Evolutionary conservation across 768 basidiomycete species (phyloP).

Genomic region (Mycena capillaripes): DNA sequence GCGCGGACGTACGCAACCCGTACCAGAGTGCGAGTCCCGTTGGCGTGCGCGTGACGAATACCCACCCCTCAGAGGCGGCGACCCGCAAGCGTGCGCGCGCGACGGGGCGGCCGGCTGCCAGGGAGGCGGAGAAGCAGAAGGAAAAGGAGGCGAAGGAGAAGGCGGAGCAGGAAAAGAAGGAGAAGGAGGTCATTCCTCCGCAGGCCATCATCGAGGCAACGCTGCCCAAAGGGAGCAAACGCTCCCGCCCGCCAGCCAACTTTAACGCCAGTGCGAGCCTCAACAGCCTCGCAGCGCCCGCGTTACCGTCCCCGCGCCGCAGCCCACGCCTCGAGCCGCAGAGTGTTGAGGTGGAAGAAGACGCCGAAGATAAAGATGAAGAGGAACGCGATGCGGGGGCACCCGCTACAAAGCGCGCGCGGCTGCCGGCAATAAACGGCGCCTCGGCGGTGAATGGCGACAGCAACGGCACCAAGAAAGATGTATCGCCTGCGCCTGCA

Average conservation of each 20-base stretch:
- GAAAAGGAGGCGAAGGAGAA: constrained; percentile 36
- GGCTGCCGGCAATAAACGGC: constrained; percentile 14
- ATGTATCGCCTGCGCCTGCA: not conserved
- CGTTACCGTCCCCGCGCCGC: constrained; percentile 25
- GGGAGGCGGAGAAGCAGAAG: constrained; percentile 43
- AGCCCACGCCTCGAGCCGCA: constrained; percentile 31
- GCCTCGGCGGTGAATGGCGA: not conserved
- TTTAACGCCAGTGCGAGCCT: constrained; percentile 48
- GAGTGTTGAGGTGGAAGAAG: constrained; percentile 43
- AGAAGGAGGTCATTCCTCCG: constrained; percentile 56
- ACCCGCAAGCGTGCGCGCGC: constrained; percentile 59
- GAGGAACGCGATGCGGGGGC: constrained; percentile 52
- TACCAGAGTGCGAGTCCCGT: constrained; percentile 83
- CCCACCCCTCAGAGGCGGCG: constrained; percentile 57
- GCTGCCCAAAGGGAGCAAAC: constrained; percentile 84
- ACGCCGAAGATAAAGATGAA: constrained; percentile 45
- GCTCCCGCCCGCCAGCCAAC: constrained; percentile 78
- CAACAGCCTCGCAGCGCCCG: constrained; percentile 27
- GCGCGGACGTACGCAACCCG: constrained; percentile 80
- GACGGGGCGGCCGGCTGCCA: constrained; percentile 54
- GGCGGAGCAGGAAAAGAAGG: constrained; percentile 43
- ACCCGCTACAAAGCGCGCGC: constrained; percentile 34
- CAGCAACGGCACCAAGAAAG: constrained; percentile 1
- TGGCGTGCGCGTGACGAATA: constrained; percentile 47
- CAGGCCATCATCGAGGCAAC: constrained; percentile 86